These are phyloP conservation scores for Globisporangium parvum DNA, from an alignment of 352 stramenopile species.

Conservation along the genomic window DNA sequence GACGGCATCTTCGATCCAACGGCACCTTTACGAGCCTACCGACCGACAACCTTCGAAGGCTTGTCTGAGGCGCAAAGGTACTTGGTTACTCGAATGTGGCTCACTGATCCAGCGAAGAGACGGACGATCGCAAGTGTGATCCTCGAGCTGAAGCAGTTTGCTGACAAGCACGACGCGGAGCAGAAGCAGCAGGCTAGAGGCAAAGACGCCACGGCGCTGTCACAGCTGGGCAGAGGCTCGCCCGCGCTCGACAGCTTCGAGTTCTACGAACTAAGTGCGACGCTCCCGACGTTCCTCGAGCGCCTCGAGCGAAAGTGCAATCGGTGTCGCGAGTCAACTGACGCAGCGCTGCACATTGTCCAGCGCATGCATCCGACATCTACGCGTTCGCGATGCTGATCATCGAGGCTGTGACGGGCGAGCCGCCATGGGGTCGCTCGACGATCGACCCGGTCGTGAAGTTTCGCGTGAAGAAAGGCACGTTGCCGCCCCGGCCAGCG, in stretches of 20 bases:
- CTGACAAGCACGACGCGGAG: neutral
- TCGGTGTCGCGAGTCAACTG: neutral
- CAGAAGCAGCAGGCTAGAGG: neutral
- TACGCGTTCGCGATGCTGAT: conserved; percentile 23
- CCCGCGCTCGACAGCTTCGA: neutral
- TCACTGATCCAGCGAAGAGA: neutral
- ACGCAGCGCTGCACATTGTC: neutral
- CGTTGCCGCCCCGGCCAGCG: neutral
- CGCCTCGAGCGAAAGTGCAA: neutral
- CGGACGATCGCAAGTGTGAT: neutral
- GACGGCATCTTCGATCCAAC: too few relatives aligned
- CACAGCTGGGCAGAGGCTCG: neutral
- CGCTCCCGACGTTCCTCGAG: neutral
- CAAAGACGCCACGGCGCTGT: neutral
- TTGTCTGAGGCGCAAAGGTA: neutral
- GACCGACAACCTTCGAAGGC: neutral
- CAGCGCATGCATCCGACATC: conserved; percentile 13
- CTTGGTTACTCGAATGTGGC: conserved; percentile 1
- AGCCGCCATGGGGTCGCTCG: conserved; percentile 7
- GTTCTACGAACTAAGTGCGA: neutral
- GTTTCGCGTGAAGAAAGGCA: conserved; percentile 2
- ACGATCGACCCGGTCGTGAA: conserved; percentile 1
- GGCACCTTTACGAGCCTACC: neutral
- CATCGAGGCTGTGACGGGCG: conserved; percentile 12
- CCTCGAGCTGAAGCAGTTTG: neutral